Conservation (phyloP, 148 eudicot genomes). For the Silene latifolia region DNA sequence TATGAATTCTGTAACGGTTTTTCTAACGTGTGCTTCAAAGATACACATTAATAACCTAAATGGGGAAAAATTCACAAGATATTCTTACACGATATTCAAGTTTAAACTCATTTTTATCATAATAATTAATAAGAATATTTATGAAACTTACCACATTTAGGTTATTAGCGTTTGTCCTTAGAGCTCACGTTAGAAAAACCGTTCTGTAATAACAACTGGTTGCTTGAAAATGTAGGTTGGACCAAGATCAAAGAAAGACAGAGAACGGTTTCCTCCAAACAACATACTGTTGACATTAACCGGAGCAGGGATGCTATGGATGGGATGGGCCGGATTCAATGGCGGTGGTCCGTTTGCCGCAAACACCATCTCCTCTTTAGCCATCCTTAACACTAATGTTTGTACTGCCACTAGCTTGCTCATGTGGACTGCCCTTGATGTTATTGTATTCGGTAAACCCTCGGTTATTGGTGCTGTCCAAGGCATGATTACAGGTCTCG, state of each 20-base stretch:
- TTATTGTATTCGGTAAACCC: conserved; percentile 46
- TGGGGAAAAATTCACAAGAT: no score
- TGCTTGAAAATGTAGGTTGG: conserved; percentile 40
- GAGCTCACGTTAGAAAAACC: no score
- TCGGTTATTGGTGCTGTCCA: conserved; percentile 72
- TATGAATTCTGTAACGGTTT: no score
- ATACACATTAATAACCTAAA: no score
- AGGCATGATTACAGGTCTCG: conserved; percentile 74
- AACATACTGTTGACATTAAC: conserved; percentile 44
- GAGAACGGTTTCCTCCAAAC: conserved; percentile 66
- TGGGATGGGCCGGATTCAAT: conserved; percentile 72
- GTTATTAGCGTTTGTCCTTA: no score
- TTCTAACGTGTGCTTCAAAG: no score
- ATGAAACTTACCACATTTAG: no score
- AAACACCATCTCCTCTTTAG: conserved; percentile 45
- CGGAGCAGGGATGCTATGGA: conserved; percentile 62
- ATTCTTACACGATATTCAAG: no score
- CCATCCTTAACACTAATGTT: conserved; percentile 55
- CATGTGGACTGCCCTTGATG: conserved; percentile 59
- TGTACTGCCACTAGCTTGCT: conserved; percentile 61
- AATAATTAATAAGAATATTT: no score
- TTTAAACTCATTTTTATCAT: no score
- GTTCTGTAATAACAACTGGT: background rate
- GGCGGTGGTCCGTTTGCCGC: conserved; percentile 59
- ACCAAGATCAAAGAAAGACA: conserved; percentile 47